Percentiles rank a stretch among this genome's conserved stretches.
These are phyloP conservation scores for Isatis tinctoria DNA, from an alignment of 345 rosid genomes.

Conservation along the genomic window DNA sequence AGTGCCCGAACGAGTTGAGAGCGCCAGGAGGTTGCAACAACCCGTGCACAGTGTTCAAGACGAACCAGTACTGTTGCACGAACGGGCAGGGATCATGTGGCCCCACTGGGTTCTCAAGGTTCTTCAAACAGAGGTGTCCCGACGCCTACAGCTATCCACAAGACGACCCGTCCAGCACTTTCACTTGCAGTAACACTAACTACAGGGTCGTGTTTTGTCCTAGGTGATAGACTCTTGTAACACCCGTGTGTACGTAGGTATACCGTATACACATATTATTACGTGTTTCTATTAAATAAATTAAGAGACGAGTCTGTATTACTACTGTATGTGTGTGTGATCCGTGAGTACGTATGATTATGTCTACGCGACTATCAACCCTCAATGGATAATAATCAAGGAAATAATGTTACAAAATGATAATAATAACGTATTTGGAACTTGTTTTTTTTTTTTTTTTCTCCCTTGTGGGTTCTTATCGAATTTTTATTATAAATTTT, in stretches of 20 bases:
- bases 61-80: constrained; percentile 45
- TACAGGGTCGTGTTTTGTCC: constrained; percentile 46
- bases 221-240: neutral
- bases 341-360: neutral
- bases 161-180: constrained; percentile 38
- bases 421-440: no score
- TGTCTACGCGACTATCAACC: neutral
- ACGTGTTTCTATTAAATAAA: neutral
- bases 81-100: constrained; percentile 23
- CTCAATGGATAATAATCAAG: neutral
- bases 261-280: neutral
- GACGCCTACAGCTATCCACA: constrained; percentile 39
- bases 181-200: constrained; percentile 33
- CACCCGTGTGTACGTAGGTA: neutral
- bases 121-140: constrained; percentile 34
- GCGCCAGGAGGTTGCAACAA: constrained; percentile 34
- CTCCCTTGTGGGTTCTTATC: no score
- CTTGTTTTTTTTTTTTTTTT: no score
- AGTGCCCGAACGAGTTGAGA: constrained; percentile 43
- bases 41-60: constrained; percentile 51
- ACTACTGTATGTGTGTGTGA: neutral
- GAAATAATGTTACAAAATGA: neutral
- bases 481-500: no score
- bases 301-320: neutral
- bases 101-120: constrained; percentile 14